Conservation (phyloP, 2,329 filamentous ascomycete species). For the Nigrograna mackinnonii region DNA sequence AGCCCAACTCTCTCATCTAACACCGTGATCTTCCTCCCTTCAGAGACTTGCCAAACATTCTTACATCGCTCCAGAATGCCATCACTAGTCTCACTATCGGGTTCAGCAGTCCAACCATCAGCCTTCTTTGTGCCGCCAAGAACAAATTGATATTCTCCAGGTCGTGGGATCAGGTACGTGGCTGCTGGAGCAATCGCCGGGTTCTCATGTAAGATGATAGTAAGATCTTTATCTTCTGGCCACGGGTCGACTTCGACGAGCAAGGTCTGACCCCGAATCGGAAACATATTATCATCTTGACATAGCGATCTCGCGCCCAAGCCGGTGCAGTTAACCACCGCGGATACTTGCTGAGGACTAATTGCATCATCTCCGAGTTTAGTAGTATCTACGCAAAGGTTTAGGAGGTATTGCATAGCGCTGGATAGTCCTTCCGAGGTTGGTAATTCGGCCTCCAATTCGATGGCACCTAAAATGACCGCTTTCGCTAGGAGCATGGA, state of each 20-base stretch:
- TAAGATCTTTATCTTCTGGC: conserved; percentile 16
- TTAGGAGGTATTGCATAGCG: conserved; percentile 10
- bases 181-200: conserved; percentile 18
- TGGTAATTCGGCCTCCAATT: conserved; percentile 33
- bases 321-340: conserved; percentile 50
- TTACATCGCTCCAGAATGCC: conserved; percentile 42
- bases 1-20: conserved; percentile 48
- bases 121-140: conserved; percentile 50
- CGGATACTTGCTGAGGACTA: no score
- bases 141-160: conserved; percentile 44
- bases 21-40: conserved; percentile 45
- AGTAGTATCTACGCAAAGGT: no score
- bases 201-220: conserved; percentile 19
- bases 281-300: conserved; percentile 39
- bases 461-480: conserved; percentile 21
- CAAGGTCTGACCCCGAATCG: conserved; percentile 51
- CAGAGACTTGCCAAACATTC: conserved; percentile 31
- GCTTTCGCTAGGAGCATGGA: conserved; percentile 35
- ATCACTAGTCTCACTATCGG: conserved; percentile 35
- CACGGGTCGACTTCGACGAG: conserved; percentile 46
- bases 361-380: no score
- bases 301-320: conserved; percentile 44
- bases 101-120: conserved; percentile 35
- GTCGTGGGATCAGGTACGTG: conserved; percentile 48
- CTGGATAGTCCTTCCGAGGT: conserved; percentile 23